phyloP scores from a whole-genome alignment of 164 flowering plant species.

The Aristolochia fimbriata region DNA sequence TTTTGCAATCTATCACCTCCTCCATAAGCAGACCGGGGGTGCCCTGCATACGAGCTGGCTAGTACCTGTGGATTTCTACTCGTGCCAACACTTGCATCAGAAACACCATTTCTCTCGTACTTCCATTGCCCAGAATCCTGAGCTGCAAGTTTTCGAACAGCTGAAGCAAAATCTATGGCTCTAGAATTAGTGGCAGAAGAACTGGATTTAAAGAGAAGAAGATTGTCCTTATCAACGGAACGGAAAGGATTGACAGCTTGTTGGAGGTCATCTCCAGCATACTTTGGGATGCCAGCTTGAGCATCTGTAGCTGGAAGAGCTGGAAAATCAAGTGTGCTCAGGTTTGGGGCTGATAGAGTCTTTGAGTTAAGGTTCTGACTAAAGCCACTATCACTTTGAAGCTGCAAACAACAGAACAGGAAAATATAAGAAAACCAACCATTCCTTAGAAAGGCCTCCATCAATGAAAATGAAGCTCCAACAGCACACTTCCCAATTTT shows the following conservation, averaged over 20 bases:
- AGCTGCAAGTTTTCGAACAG: constrained; percentile 73
- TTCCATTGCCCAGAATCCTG: constrained; percentile 81
- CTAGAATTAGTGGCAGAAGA: constrained; percentile 52
- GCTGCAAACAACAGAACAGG: constrained; percentile 40
- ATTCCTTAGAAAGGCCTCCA: background rate
- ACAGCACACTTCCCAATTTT: background rate
- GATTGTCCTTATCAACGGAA: constrained; percentile 50
- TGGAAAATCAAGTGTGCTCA: constrained; percentile 73
- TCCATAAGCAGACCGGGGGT: constrained; percentile 41
- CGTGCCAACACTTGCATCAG: constrained; percentile 51
- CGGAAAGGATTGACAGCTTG: constrained; percentile 39
- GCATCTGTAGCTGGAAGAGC: constrained; percentile 50
- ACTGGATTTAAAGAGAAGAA: constrained; percentile 50
- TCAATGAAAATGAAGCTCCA: background rate
- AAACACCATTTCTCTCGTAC: constrained; percentile 58
- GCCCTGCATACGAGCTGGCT: constrained; percentile 45
- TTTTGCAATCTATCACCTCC: constrained; percentile 41
- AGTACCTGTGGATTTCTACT: constrained; percentile 64
- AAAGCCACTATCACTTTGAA: constrained; percentile 77
- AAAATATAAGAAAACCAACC: background rate
- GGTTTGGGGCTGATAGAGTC: constrained; percentile 67
- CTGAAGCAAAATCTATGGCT: constrained; percentile 80
- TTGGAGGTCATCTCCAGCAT: constrained; percentile 47
- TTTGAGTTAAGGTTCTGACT: constrained; percentile 56
- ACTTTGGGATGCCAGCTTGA: constrained; percentile 38